phyloP scores from a whole-genome alignment of 345 rosid species.

The Physaria fendleri region DNA sequence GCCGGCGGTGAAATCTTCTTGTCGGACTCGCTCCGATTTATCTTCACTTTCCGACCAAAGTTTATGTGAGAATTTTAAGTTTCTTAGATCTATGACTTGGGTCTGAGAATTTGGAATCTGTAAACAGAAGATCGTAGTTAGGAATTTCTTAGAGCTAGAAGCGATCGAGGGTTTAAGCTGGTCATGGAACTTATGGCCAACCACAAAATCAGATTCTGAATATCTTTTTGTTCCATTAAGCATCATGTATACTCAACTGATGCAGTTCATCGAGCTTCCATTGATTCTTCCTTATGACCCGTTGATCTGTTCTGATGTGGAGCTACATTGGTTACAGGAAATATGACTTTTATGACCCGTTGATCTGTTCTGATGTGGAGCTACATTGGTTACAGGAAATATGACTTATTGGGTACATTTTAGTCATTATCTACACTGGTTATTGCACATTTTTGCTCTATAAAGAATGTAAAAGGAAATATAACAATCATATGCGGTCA shows the following conservation, averaged over 20 bases:
- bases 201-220: slow-evolving; percentile 47
- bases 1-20: neutral
- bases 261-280: slow-evolving; percentile 78
- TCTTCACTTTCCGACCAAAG: neutral
- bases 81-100: neutral
- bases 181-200: slow-evolving; percentile 98
- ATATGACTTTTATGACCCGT: slow-evolving; percentile 80
- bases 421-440: slow-evolving; percentile 62
- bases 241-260: slow-evolving; percentile 77
- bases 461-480: no score
- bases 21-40: neutral
- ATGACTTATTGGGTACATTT: slow-evolving; percentile 76
- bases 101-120: neutral
- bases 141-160: slow-evolving; percentile 88
- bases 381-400: no score
- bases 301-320: slow-evolving; percentile 58
- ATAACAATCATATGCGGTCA: no score
- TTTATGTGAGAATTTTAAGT: neutral
- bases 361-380: slow-evolving; percentile 63
- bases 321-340: no score
- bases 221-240: slow-evolving; percentile 65
- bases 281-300: slow-evolving; percentile 84
- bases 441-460: no score
- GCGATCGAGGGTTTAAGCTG: slow-evolving; percentile 90
- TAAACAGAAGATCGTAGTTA: slow-evolving; percentile 23